A percentile compares a stretch with the other conserved stretches of the same genome.
Conservation (phyloP, 2,329 filamentous ascomycete species). For the Zasmidium angulare region DNA sequence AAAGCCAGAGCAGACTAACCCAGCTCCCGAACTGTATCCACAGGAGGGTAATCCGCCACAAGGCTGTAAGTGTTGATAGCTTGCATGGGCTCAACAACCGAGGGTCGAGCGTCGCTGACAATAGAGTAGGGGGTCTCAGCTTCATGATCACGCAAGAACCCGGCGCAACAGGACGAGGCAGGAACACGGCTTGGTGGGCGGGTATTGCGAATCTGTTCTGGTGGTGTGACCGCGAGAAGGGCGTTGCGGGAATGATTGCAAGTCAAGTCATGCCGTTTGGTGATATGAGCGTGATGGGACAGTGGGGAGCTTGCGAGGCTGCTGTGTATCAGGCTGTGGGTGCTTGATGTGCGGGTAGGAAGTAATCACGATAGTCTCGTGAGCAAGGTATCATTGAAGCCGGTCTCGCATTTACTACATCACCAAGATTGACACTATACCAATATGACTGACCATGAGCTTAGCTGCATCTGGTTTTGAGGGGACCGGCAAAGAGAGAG, state of each 20-base stretch:
- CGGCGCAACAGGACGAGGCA: constrained; percentile 35
- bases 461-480: too few relatives aligned
- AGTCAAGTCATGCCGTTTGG: constrained; percentile 40
- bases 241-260: constrained; percentile 39
- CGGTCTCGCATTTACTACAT: too few relatives aligned
- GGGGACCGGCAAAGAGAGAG: too few relatives aligned
- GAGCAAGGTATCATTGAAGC: too few relatives aligned
- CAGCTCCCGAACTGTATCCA: constrained; percentile 41
- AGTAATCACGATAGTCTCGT: too few relatives aligned
- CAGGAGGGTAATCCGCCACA: constrained; percentile 45
- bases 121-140: constrained; percentile 57
- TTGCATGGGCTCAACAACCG: constrained; percentile 37
- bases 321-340: constrained; percentile 27
- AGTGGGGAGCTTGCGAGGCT: constrained; percentile 35
- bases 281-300: constrained; percentile 34
- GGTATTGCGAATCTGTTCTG: constrained; percentile 40
- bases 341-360: too few relatives aligned
- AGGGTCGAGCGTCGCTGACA: too few relatives aligned
- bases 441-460: too few relatives aligned
- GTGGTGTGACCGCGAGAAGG: constrained; percentile 40
- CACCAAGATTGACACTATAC: too few relatives aligned
- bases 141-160: constrained; percentile 37
- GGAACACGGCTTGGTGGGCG: constrained; percentile 37
- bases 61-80: neutral
- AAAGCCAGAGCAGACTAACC: constrained; percentile 36